A percentile compares a stretch with the other conserved stretches of the same genome.
Evolutionary conservation across 2,329 filamentous ascomycete species (phyloP).

Genomic region (Talaromyces sp.): DNA sequence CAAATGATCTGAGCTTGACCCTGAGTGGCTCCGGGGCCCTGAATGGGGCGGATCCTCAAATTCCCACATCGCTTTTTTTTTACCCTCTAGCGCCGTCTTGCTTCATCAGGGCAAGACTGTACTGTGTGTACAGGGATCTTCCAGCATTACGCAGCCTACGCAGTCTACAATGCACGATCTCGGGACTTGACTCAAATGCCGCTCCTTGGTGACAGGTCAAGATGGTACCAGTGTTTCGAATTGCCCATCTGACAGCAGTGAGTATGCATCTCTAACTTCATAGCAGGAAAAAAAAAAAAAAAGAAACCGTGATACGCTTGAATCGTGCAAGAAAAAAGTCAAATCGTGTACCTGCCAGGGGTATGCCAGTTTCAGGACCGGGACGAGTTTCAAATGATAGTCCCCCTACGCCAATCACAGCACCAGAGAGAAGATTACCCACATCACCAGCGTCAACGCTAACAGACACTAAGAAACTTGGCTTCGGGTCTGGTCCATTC

Average conservation of each 20-base stretch:
- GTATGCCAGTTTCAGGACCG: background rate
- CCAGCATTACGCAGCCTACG: too few species aligned
- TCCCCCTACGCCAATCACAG: conserved; percentile 16
- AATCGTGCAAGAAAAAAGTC: too few species aligned
- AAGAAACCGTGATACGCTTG: too few species aligned
- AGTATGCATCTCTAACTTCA: too few species aligned
- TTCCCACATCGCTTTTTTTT: conserved; percentile 11
- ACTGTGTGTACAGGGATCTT: conserved; percentile 11
- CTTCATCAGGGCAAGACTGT: conserved; percentile 8
- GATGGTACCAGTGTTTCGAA: background rate
- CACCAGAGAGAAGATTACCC: background rate
- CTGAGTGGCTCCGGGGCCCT: background rate
- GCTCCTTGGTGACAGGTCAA: background rate
- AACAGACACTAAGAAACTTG: conserved; percentile 28
- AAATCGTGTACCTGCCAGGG: too few species aligned
- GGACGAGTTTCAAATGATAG: conserved; percentile 3
- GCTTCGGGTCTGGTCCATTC: conserved; percentile 17
- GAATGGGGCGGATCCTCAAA: conserved; percentile 19
- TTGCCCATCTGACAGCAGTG: background rate
- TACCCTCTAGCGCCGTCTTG: conserved; percentile 7
- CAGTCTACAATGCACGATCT: too few species aligned
- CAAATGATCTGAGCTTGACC: background rate
- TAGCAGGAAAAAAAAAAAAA: too few species aligned
- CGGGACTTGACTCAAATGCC: too few species aligned
- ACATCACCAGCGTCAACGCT: conserved; percentile 16